A percentile compares a stretch with the other conserved stretches of the same genome.
phyloP scores from a whole-genome alignment of 2,329 filamentous ascomycete species.

The Paecilomyces variotii region DNA sequence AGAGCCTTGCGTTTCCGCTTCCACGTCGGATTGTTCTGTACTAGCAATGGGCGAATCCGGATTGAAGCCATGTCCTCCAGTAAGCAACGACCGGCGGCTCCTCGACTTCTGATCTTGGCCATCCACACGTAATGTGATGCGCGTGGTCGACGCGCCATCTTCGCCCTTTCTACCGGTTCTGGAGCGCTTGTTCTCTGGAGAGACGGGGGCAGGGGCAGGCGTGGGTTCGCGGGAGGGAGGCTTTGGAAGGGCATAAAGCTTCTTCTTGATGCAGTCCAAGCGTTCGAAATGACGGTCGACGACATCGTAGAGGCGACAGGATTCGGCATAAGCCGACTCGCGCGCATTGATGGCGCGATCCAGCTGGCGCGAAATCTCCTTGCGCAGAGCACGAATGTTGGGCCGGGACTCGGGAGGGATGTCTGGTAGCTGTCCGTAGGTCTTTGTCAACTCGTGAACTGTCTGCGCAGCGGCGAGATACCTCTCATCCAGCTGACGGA shows the following conservation, averaged over 20 bases:
- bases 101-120: slow-evolving; percentile 27
- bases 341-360: slow-evolving; percentile 48
- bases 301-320: slow-evolving; percentile 49
- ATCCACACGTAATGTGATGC: slow-evolving; percentile 37
- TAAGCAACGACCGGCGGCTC: slow-evolving; percentile 26
- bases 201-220: slow-evolving; percentile 29
- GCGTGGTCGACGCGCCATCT: slow-evolving; percentile 23
- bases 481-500: slow-evolving; percentile 42
- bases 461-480: slow-evolving; percentile 34
- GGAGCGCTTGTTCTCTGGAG: slow-evolving; percentile 27
- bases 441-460: slow-evolving; percentile 35
- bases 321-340: slow-evolving; percentile 50
- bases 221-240: slow-evolving; percentile 56
- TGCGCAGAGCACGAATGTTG: slow-evolving; percentile 46
- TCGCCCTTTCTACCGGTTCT: slow-evolving; percentile 32
- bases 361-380: slow-evolving; percentile 49
- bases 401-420: slow-evolving; percentile 41
- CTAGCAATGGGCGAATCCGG: slow-evolving; percentile 40
- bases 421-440: slow-evolving; percentile 43
- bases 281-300: slow-evolving; percentile 51
- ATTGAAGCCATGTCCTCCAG: slow-evolving; percentile 30
- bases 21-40: slow-evolving; percentile 38
- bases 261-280: slow-evolving; percentile 52
- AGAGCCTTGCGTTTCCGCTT: slow-evolving; percentile 22
- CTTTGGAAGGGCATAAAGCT: slow-evolving; percentile 54